These are phyloP conservation scores for Podospora anserina DNA, from an alignment of 495 filamentous ascomycete species.

Conservation along the genomic window DNA sequence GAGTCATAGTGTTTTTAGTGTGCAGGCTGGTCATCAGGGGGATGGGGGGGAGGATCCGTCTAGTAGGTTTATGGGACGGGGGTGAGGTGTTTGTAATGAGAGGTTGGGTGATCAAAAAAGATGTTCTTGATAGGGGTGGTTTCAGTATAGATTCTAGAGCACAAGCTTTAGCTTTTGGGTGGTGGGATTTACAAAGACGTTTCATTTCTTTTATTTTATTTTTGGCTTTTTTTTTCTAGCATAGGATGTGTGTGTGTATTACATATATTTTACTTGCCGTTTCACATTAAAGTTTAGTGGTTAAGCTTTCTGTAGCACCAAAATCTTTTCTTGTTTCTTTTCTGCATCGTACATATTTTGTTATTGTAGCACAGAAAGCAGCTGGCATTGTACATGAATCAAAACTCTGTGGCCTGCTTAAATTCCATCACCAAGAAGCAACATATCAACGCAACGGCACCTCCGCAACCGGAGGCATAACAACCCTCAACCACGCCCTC, in stretches of 20 bases:
- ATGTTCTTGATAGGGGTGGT: too few relatives aligned
- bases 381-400: neutral
- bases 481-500: slow-evolving; percentile 37
- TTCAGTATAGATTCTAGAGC: neutral
- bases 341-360: neutral
- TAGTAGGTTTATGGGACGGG: slow-evolving; percentile 24
- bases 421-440: neutral
- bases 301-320: neutral
- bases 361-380: neutral
- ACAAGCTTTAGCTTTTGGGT: neutral
- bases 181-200: neutral
- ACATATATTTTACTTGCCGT: neutral
- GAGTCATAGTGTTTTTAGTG: slow-evolving; percentile 31
- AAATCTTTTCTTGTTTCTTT: slow-evolving; percentile 12
- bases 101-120: neutral
- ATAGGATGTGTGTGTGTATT: neutral
- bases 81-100: neutral
- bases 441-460: slow-evolving; percentile 22
- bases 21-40: slow-evolving; percentile 10
- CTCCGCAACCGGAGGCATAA: slow-evolving; percentile 28
- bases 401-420: neutral
- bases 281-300: neutral
- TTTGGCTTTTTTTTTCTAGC: neutral
- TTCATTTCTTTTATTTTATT: neutral
- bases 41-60: slow-evolving; percentile 28